Base-by-base conservation (phyloP, 306 rosid species). In the Crotalaria pallida region DNA sequence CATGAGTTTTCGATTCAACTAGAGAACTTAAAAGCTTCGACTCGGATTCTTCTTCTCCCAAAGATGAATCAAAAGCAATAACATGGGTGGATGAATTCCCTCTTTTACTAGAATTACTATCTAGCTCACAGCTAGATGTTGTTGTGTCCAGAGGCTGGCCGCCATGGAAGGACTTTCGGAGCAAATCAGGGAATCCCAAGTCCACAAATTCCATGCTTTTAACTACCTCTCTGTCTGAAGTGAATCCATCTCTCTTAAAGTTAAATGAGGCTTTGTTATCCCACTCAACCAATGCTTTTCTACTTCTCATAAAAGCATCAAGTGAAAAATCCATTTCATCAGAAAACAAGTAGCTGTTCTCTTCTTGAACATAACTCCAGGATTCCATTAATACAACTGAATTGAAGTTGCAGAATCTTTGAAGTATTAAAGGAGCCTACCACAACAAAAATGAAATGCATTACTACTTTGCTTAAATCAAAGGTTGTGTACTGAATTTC, bases 321-420 rank as follows among this genome's bases (percentile, higher is more conserved):
- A 74, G 61, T 38, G 88, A 82, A 71, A 83, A 74, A 56, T 85
- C 96, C 68, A 84, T 75, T 69, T 87, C 93, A 57, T 85, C 93
- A 65, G 82, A 56, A 73, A 85, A 67, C 76, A 89, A 77, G 77
- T 55, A 70, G 67, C 75, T 75, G 69, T 77, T 89, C 78, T 84
- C 92, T 60, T 87, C 96, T 64, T 84, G 71, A 65, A 75, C 68
- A 22, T 74, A 79, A 77, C 81, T 77, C 96, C 96, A 90, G 68
- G 95, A 78, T 81, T 88, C 95, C 96, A 90, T 90, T 38, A 67
- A 26, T 26, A 51, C 60, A 74, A 60, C 26, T 45, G 64, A 87
- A 70, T 48, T 41, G 24, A 61, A 58, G 81, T 16, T 40, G 40
- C 68, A 59, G 69, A 72, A 58, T 38, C 19, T 75, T 23, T 29